phyloP scores from a whole-genome alignment of 2,329 filamentous ascomycete genomes.

The Fusarium scirpi region DNA sequence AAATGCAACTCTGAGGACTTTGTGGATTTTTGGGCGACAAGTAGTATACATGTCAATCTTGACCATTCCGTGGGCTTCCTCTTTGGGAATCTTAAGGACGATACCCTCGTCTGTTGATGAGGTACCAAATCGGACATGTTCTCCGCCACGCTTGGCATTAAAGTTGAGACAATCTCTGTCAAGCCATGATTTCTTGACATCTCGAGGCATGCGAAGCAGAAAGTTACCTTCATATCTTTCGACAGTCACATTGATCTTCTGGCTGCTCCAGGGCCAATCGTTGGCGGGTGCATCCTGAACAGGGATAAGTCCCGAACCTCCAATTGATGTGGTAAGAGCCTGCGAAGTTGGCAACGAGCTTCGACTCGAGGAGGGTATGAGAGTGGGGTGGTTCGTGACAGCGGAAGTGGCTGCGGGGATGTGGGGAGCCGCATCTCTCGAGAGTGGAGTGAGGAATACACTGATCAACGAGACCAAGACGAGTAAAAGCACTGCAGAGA shows the following conservation, averaged over 20 bases:
- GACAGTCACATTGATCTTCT: constrained; percentile 49
- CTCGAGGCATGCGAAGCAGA: constrained; percentile 64
- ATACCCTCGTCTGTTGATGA: constrained; percentile 63
- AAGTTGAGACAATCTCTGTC: constrained; percentile 68
- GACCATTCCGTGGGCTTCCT: constrained; percentile 69
- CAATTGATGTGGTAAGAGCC: constrained; percentile 31
- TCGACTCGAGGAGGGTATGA: constrained; percentile 34
- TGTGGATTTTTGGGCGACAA: constrained; percentile 70
- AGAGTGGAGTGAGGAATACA: constrained; percentile 47
- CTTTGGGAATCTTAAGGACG: constrained; percentile 62
- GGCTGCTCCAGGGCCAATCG: constrained; percentile 53
- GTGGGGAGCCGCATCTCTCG: constrained; percentile 36
- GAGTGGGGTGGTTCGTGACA: constrained; percentile 44
- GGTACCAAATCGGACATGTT: constrained; percentile 62
- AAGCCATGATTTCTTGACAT: constrained; percentile 66
- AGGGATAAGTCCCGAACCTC: constrained; percentile 47
- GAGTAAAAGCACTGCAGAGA: constrained; percentile 46
- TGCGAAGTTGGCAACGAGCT: constrained; percentile 30
- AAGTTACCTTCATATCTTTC: constrained; percentile 61
- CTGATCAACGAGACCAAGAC: constrained; percentile 43
- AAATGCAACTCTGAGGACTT: constrained; percentile 71
- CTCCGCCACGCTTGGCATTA: constrained; percentile 63
- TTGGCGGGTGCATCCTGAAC: constrained; percentile 47
- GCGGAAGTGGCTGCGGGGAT: constrained; percentile 44
- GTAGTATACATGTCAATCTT: constrained; percentile 69